A percentile compares a stretch with the other conserved stretches of the same genome.
Evolutionary conservation across 148 eudicot genomes (phyloP).

Genomic region (Rhododendron griersonianum): DNA sequence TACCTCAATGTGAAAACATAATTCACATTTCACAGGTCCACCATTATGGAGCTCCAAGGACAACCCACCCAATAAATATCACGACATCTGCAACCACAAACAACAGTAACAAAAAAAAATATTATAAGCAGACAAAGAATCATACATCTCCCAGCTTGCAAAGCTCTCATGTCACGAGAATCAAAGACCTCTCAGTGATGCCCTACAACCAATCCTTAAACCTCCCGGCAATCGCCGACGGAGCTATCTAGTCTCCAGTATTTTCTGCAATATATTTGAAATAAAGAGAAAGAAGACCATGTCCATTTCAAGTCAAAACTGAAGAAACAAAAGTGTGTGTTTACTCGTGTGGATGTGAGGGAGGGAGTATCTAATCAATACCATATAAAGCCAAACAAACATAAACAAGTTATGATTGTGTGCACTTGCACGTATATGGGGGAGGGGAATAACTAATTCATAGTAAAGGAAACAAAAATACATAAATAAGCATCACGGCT

Average conservation of each 20-base stretch:
- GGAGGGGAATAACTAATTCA: neutral
- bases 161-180: neutral
- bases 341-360: neutral
- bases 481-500: neutral
- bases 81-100: constrained; percentile 5
- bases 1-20: neutral
- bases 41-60: neutral
- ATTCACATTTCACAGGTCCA: neutral
- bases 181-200: neutral
- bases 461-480: neutral
- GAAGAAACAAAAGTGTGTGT: neutral
- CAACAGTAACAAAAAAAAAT: neutral
- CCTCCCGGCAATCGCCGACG: neutral
- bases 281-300: neutral
- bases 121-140: neutral
- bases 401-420: neutral
- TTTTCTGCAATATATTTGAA: neutral
- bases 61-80: neutral
- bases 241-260: neutral
- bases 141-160: neutral
- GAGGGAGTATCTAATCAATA: neutral
- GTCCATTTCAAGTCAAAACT: neutral
- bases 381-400: neutral
- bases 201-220: neutral
- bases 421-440: neutral